These are phyloP conservation scores for Cadophora malorum DNA, from an alignment of 2,329 filamentous ascomycete species.

Conservation along the genomic window DNA sequence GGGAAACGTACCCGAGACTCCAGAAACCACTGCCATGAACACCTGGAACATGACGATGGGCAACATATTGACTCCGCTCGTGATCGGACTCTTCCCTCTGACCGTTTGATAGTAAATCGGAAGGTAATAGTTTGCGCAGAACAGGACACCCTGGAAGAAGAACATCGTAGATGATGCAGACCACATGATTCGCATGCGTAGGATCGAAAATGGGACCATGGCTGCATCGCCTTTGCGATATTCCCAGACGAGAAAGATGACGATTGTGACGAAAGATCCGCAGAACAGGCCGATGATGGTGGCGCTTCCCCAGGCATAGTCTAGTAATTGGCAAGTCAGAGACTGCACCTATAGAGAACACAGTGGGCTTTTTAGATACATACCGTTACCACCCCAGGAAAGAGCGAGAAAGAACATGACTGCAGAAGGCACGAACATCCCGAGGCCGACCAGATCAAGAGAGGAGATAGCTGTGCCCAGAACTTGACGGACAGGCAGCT, in stretches of 20 bases:
- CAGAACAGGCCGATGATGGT: conserved; percentile 41
- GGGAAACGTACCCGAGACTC: conserved; percentile 24
- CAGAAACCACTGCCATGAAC: conserved; percentile 28
- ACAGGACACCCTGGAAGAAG: conserved; percentile 22
- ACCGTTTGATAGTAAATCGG: conserved; percentile 46
- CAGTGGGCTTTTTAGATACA: background rate
- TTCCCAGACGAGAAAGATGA: conserved; percentile 40
- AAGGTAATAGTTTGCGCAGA: conserved; percentile 29
- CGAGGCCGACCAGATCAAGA: conserved; percentile 45
- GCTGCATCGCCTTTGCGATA: conserved; percentile 37
- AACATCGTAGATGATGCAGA: conserved; percentile 18
- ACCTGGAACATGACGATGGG: conserved; percentile 33
- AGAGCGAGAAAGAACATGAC: conserved; percentile 46
- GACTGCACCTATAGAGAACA: background rate
- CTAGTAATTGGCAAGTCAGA: background rate
- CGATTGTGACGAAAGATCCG: conserved; percentile 33
- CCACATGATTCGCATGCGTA: conserved; percentile 35
- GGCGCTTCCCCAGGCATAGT: conserved; percentile 43
- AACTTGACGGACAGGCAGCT: background rate
- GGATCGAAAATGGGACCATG: conserved; percentile 39
- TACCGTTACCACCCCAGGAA: conserved; percentile 44
- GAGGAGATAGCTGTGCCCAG: conserved; percentile 1
- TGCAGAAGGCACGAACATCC: conserved; percentile 44
- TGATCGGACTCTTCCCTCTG: conserved; percentile 30
- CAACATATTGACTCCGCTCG: conserved; percentile 41